Evolutionary conservation across 441 rosid genomes (phyloP), one percentile per base, ranked within the genome.

Genomic region (California macrophylla): DNA sequence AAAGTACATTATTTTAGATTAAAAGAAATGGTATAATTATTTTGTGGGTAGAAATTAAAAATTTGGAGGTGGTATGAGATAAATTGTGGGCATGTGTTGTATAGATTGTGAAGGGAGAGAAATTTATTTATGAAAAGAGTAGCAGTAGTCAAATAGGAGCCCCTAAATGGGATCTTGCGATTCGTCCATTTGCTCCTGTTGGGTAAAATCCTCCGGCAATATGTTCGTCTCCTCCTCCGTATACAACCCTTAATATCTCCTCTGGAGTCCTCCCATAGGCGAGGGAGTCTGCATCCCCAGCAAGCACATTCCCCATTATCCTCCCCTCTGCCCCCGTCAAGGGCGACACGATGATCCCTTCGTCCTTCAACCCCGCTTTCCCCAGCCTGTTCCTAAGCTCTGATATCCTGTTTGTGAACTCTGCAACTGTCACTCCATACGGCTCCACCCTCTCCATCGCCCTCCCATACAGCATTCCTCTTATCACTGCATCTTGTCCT

Each of bases 401-500:
- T 0, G 98, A 91, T 54, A 91, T 82, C 24, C 68, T 70, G 29
- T 75, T 50, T 1, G 96, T 89, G 83, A 93, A 89, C 25, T 80
- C 87, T 0, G 92, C 89, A 6, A 89, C 96, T 0, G 85, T 78
- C 63, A 82, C 64, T 60, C 74, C 75, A 18, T 91, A 89, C 0
- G 96, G 97, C 4, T 66, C 28, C 66, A 87, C 89, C 29, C 58
- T 76, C 71, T 62, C 36, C 13, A 6, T 0, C 1, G 83, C 86
- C 21, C 69, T 69, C 68, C 79, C 82, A 40, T 88, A 90, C 15
- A 92, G 66, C 72, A 89, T 23, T 68, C 82, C 74, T 75, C 96
- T 66, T 52, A 92, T 87, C 3, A 90, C 90, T 1, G 93, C 97
- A 21, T 90, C 98, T 72, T 90, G 97, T 9, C 97, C 98, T 0